Percentiles rank a stretch among this genome's conserved stretches.
Evolutionary conservation across 2,329 filamentous ascomycete species (phyloP).

Genomic region (Claviceps cyperi): DNA sequence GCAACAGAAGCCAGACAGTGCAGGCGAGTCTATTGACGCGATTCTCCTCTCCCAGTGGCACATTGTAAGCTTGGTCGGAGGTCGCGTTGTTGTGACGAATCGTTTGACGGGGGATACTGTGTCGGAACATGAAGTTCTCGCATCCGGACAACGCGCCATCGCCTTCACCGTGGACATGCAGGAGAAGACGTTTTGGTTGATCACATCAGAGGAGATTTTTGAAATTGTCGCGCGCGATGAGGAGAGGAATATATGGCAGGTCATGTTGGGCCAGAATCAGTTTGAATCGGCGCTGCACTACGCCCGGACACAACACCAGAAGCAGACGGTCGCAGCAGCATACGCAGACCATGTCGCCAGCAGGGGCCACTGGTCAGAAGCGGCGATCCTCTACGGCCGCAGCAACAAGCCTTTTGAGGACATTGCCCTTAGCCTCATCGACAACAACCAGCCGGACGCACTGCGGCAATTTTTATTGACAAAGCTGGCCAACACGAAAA

Average conservation of each 20-base stretch:
- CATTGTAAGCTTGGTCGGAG: conserved; percentile 69
- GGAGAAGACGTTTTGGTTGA: conserved; percentile 96
- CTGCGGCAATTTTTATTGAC: conserved; percentile 78
- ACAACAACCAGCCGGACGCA: conserved; percentile 79
- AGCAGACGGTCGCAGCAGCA: conserved; percentile 79
- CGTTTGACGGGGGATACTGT: conserved; percentile 73
- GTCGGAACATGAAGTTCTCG: conserved; percentile 76
- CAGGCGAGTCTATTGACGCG: conserved; percentile 53
- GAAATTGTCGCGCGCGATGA: conserved; percentile 87
- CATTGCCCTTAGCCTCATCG: conserved; percentile 80
- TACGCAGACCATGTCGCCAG: conserved; percentile 78
- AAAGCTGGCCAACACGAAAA: conserved; percentile 71
- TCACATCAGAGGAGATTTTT: conserved; percentile 80
- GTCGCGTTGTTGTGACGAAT: conserved; percentile 72
- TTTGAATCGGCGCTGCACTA: conserved; percentile 82
- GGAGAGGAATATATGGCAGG: conserved; percentile 84
- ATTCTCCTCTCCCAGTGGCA: conserved; percentile 91
- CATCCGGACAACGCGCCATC: conserved; percentile 64
- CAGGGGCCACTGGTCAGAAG: conserved; percentile 71
- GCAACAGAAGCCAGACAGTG: conserved; percentile 45
- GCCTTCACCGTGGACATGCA: conserved; percentile 79
- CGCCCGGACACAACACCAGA: conserved; percentile 66
- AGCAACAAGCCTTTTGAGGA: conserved; percentile 97
- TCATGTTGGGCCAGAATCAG: conserved; percentile 73
- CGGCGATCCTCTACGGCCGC: conserved; percentile 79